phyloP scores from a whole-genome alignment of 2,329 filamentous ascomycete species.

The Arthrobotrys sinensis region DNA sequence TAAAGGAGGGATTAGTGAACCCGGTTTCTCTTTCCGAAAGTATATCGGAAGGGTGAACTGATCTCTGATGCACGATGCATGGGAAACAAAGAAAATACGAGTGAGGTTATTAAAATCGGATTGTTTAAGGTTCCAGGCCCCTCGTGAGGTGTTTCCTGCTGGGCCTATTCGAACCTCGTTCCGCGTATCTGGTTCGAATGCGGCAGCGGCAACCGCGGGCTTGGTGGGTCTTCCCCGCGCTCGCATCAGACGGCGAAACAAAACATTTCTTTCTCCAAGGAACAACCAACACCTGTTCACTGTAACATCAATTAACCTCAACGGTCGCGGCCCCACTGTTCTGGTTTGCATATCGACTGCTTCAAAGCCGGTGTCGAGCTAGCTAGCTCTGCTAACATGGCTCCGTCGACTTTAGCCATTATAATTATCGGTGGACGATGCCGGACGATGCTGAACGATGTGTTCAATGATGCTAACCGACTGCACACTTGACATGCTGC shows the following conservation, averaged over 20 bases:
- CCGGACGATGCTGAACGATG: no score
- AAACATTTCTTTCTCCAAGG: neutral
- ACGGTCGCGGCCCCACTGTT: conserved; percentile 1
- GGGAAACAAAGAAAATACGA: no score
- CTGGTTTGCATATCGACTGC: neutral
- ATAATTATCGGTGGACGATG: no score
- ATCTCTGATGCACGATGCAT: neutral
- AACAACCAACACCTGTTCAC: conserved; percentile 27
- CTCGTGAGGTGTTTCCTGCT: conserved; percentile 18
- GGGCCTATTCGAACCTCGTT: conserved; percentile 25
- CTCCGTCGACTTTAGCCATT: neutral
- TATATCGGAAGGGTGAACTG: no score
- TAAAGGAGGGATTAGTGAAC: neutral
- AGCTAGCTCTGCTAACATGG: neutral
- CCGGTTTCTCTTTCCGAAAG: no score
- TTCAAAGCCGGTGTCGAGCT: neutral
- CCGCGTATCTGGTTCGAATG: conserved; percentile 32
- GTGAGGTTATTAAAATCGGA: no score
- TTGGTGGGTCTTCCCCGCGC: conserved; percentile 15
- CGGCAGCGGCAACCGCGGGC: conserved; percentile 28
- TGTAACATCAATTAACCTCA: conserved; percentile 18
- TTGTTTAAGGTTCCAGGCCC: no score
- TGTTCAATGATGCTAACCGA: no score
- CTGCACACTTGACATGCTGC: no score
- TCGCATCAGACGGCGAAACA: conserved; percentile 23